Conservation (phyloP, 768 basidiomycete species). For the Symmetrospora coprosmae region DNA sequence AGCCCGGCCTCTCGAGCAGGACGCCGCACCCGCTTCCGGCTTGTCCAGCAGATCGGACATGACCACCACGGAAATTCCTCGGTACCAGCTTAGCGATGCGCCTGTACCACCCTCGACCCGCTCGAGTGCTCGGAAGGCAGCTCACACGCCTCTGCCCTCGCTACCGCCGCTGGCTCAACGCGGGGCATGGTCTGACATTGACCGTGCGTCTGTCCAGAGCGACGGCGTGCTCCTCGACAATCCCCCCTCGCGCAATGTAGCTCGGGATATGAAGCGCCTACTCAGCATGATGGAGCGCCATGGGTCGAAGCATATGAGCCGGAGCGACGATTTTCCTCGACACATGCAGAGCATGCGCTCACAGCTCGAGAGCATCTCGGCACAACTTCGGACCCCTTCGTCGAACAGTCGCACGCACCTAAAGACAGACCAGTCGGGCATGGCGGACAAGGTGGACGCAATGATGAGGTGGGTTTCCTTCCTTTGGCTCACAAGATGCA, state of each 20-base stretch:
- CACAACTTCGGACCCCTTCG: background rate
- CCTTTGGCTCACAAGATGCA: slow-evolving; percentile 5
- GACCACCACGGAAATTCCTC: background rate
- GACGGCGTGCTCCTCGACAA: background rate
- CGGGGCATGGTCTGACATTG: slow-evolving; percentile 25
- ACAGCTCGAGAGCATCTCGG: slow-evolving; percentile 19
- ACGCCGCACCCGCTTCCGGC: background rate
- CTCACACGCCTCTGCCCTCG: background rate
- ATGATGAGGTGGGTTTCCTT: background rate
- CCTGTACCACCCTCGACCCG: background rate
- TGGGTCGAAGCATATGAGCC: background rate
- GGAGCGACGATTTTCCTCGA: background rate
- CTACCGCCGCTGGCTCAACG: background rate
- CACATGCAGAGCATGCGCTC: slow-evolving; percentile 19
- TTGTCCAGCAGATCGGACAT: background rate
- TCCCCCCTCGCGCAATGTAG: slow-evolving; percentile 13
- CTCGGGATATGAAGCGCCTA: slow-evolving; percentile 21
- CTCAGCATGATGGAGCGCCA: slow-evolving; percentile 21
- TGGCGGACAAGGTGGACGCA: background rate
- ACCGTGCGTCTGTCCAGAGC: slow-evolving; percentile 18
- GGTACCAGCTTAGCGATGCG: background rate
- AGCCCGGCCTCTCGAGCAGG: background rate
- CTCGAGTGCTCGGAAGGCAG: background rate
- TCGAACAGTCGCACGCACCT: background rate
- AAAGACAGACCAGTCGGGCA: background rate